These are phyloP conservation scores for Camillea tinctor DNA, from an alignment of 2,329 filamentous ascomycete species.

Conservation along the genomic window DNA sequence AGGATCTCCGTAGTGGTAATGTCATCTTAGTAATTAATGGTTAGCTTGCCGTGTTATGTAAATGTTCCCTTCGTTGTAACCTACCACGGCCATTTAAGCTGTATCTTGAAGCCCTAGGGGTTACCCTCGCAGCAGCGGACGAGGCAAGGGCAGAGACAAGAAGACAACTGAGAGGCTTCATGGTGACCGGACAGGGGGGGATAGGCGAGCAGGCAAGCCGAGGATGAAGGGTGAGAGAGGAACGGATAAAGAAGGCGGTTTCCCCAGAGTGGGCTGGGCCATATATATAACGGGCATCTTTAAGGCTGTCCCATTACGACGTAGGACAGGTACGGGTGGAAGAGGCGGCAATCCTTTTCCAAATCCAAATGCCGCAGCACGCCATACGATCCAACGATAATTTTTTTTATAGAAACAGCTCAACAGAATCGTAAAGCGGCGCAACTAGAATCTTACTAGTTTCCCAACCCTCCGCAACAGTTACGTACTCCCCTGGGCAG, in stretches of 20 bases:
- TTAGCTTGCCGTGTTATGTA: conserved; percentile 7
- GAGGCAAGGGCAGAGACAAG: conserved; percentile 27
- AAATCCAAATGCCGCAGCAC: neutral
- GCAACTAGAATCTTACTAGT: neutral
- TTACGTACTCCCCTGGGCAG: neutral
- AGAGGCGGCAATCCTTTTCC: neutral
- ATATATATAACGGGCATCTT: neutral
- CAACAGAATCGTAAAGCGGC: neutral
- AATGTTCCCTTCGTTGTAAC: neutral
- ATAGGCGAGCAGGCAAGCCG: neutral
- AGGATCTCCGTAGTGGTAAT: conserved; percentile 35
- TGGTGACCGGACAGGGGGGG: conserved; percentile 17
- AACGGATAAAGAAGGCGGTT: neutral
- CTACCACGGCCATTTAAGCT: conserved; percentile 36
- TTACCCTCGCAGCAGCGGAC: conserved; percentile 21
- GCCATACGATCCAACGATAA: neutral
- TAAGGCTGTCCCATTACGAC: neutral
- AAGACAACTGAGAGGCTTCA: conserved; percentile 28
- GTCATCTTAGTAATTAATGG: conserved; percentile 10
- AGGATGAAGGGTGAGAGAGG: neutral
- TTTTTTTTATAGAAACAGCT: neutral
- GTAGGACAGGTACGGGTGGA: neutral
- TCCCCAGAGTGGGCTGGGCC: neutral
- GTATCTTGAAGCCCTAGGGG: conserved; percentile 12
- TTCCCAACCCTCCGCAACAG: neutral